phyloP scores from a whole-genome alignment of 768 basidiomycete species.

The Kwoniella sp. region DNA sequence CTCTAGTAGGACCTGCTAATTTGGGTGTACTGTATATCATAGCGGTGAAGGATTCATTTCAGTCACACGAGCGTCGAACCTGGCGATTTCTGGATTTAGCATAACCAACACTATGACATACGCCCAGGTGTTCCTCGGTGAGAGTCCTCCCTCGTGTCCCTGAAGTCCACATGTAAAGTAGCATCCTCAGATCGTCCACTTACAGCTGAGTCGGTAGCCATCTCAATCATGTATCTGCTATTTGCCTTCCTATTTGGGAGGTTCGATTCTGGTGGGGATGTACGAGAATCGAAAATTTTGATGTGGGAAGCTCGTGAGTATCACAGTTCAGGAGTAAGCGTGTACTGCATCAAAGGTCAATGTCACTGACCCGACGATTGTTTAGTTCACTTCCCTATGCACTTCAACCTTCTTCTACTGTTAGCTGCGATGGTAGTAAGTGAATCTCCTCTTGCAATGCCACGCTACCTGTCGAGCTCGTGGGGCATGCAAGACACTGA shows the following conservation, averaged over 20 bases:
- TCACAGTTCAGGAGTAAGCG: no score
- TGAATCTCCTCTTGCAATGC: background rate
- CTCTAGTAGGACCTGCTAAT: no score
- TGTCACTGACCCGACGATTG: background rate
- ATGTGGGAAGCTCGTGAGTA: constrained; percentile 33
- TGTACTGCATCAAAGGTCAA: no score
- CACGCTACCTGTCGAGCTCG: no score
- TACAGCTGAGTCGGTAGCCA: constrained; percentile 16
- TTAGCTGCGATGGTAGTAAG: constrained; percentile 44
- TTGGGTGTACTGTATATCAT: background rate
- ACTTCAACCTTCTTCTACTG: constrained; percentile 39
- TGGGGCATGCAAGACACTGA: no score
- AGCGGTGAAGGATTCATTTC: constrained; percentile 50
- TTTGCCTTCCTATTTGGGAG: constrained; percentile 39
- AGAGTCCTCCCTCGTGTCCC: constrained; percentile 1
- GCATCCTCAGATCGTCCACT: no score
- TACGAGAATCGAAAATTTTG: constrained; percentile 13
- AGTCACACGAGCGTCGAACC: constrained; percentile 35
- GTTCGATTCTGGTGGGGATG: constrained; percentile 23
- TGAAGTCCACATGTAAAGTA: no score
- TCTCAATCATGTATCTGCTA: constrained; percentile 36
- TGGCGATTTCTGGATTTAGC: constrained; percentile 37
- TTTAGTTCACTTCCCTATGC: constrained; percentile 40
- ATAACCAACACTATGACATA: constrained; percentile 28
- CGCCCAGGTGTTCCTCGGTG: constrained; percentile 34